Base-by-base conservation (phyloP, 1,284 basidiomycete species). In the Rhizopogon hawkerae region DNA sequence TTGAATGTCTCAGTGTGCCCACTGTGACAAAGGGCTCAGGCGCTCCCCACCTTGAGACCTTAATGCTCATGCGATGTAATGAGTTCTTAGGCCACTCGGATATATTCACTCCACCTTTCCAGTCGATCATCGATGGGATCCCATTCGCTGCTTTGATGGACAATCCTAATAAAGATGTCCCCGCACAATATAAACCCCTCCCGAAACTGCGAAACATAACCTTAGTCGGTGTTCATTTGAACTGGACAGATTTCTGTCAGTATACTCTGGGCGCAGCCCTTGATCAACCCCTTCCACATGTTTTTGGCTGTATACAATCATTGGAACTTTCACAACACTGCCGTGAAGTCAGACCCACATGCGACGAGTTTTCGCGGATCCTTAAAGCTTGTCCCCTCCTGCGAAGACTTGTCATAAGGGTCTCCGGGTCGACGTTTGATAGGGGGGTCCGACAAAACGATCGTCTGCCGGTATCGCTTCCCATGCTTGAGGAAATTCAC, bases 21-120 rank as follows among this genome's bases (percentile, higher is more conserved):
- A 33, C 29, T n/a, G 4, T 33, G 16, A 42, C 16, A 16, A 31
- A 16, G 14, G 41, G 16, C 16, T n/a, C 16, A 18, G 51, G 47
- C 34, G 56, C 50, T 24, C 53, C 76, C 5, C 54, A 60, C n/a
- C 69, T 79, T 39, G 71, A 77, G 61, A 71, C 66, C 11, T 60
- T 81, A 35, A 69, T 70, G 21, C 64, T 81, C 14, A 77, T 78
- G 71, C 73, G 74, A 31, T 80, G 75, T 61, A 79, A 79, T 55
- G 74, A 77, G 49, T 78, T 72, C 56, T 67, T 70, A 48, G 70
- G 72, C 54, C 74, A 73, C 57, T 65, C 63, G 10, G 63, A 64
- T 18, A 58, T 61, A 35, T 79, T 79, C 58, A 65, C 66, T 53
- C 74, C 76, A 3, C 44, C 50, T n/a, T 54, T 62, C 4, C 60